Evolutionary conservation across 352 stramenopile genomes (phyloP).

Genomic region (Phytophthora palmivora): DNA sequence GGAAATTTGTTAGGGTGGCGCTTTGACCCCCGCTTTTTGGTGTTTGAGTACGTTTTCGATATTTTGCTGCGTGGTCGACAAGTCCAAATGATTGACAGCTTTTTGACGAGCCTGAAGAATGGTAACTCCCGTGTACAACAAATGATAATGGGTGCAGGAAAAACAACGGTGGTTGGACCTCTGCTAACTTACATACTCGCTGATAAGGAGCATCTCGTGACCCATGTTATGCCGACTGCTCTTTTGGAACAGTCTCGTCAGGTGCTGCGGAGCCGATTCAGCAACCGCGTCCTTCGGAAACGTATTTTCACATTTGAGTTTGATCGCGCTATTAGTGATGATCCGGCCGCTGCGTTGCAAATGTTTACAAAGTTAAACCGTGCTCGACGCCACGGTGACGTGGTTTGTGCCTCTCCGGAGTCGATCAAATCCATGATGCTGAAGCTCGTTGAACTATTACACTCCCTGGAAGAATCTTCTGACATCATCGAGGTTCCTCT

Average conservation of each 20-base stretch:
- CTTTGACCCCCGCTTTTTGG: constrained; percentile 98
- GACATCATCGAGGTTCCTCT: constrained; percentile 74
- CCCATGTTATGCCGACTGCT: constrained; percentile 98
- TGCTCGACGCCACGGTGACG: constrained; percentile 90
- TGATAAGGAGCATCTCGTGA: constrained; percentile 95
- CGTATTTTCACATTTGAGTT: constrained; percentile 99
- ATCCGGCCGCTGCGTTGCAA: constrained; percentile 61
- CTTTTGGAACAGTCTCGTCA: constrained; percentile 98
- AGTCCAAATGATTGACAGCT: constrained; percentile 99
- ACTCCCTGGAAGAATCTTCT: constrained; percentile 88
- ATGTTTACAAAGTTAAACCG: constrained; percentile 90
- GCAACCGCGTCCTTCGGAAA: constrained; percentile 95
- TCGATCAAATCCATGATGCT: constrained; percentile 99
- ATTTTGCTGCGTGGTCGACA: constrained; percentile 97
- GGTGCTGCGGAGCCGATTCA: constrained; percentile 98
- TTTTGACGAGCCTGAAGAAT: constrained; percentile 90
- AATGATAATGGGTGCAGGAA: constrained; percentile 99
- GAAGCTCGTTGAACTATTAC: constrained; percentile 96
- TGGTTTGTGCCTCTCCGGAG: constrained; percentile 98
- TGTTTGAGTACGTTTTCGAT: constrained; percentile 99
- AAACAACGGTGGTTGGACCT: constrained; percentile 99
- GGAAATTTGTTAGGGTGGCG: constrained; percentile 53
- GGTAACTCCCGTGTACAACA: constrained; percentile 91
- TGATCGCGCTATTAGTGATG: constrained; percentile 94
- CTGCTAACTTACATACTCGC: constrained; percentile 98